Conservation (phyloP, 2,329 filamentous ascomycete species). For the Chalara sp. region DNA sequence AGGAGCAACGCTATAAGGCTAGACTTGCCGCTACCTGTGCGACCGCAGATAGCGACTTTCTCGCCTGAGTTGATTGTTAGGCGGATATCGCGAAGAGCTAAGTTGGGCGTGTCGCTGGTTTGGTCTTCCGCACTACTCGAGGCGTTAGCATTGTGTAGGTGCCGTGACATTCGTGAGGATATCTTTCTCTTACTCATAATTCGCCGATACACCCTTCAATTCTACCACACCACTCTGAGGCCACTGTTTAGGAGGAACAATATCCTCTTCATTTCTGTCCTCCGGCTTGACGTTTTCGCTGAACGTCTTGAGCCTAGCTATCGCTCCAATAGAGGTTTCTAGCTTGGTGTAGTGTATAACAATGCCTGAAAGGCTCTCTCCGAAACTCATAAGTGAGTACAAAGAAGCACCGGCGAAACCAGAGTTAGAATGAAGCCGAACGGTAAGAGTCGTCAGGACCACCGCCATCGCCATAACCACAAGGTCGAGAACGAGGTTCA, state of each 20-base stretch:
- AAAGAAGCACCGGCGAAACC: conserved; percentile 20
- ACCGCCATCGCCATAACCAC: conserved; percentile 21
- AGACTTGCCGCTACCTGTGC: conserved; percentile 30
- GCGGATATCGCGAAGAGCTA: conserved; percentile 24
- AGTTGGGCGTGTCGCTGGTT: conserved; percentile 11
- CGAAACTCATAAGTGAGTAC: conserved; percentile 19
- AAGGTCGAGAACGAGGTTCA: conserved; percentile 33
- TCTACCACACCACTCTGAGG: conserved; percentile 7
- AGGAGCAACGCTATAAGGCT: conserved; percentile 33
- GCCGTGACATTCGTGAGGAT: no score
- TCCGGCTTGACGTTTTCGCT: conserved; percentile 3
- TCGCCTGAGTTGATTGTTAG: conserved; percentile 23
- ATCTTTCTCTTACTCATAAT: conserved; percentile 8
- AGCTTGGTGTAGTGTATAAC: conserved; percentile 13
- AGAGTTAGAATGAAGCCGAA: conserved; percentile 19
- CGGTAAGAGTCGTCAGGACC: conserved; percentile 24
- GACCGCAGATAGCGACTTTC: conserved; percentile 18
- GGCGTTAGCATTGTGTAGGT: neutral
- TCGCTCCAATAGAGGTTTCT: conserved; percentile 17
- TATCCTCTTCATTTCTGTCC: conserved; percentile 1
- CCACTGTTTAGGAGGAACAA: conserved; percentile 3
- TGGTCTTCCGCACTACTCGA: conserved; percentile 1
- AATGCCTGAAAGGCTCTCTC: conserved; percentile 11
- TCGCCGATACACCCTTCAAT: conserved; percentile 9
- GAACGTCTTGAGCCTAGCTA: conserved; percentile 12